These are phyloP conservation scores for Phytophthora cajani DNA, from an alignment of 352 stramenopile species.

Conservation along the genomic window DNA sequence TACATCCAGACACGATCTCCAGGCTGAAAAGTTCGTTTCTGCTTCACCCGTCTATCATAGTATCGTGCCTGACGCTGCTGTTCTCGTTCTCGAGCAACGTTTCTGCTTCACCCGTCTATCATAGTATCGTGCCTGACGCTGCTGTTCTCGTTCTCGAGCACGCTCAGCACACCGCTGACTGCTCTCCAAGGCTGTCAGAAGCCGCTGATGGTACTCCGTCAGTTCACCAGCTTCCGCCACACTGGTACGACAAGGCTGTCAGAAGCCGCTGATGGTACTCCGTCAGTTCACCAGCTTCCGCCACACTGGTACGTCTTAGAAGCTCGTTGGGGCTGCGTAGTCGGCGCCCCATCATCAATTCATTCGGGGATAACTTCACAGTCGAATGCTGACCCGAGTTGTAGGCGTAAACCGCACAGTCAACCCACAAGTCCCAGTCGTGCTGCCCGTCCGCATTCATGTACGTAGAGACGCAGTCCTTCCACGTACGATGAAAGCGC, in stretches of 20 bases:
- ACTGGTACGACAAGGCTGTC: background rate
- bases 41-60: background rate
- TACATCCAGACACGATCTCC: constrained; percentile 1
- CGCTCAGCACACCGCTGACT: background rate
- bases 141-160: background rate
- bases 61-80: background rate
- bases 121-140: constrained; percentile 3
- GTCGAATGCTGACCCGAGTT: background rate
- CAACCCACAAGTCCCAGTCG: background rate
- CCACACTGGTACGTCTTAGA: background rate
- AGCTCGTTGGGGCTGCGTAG: background rate
- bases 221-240: background rate
- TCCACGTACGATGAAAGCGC: too few species aligned
- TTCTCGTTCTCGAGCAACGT: too few species aligned
- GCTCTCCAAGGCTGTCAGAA: background rate
- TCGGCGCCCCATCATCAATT: constrained; percentile 3
- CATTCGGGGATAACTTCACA: background rate
- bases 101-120: background rate
- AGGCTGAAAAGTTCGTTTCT: background rate
- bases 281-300: background rate
- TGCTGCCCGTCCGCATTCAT: background rate
- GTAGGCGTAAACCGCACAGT: background rate
- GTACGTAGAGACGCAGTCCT: background rate
- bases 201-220: background rate
- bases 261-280: background rate